Base-by-base conservation (phyloP, 495 filamentous ascomycete genomes). In the Peziza echinospora region DNA sequence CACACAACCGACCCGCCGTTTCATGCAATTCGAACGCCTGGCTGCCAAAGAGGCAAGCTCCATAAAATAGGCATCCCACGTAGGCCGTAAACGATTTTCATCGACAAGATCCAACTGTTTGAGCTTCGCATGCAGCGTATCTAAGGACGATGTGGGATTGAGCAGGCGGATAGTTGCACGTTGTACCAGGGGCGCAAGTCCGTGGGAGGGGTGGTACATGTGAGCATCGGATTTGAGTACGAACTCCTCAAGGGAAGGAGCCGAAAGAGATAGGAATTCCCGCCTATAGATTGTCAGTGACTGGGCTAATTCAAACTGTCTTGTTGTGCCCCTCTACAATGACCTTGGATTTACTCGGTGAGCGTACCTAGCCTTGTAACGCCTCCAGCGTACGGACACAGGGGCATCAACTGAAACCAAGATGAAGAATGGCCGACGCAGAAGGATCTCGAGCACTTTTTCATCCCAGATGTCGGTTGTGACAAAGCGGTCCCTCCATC, bases 41-140 rank as follows among this genome's bases (percentile, higher is more conserved):
- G 89, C 82, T 7, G 89, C 89, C 41, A 96, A 75, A 13, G 83
- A 87, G 7, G 87, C 85, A 5, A 97, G 68, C 46, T 81, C 70
- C 89, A 97, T 97, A 62, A 97, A 97, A 64, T 97, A 97, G 52
- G 83, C 72, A 62, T 97, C 89, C 89, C 89, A 97, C 48, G 71
- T 80, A n/a, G 89, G 89, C 1, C 89, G 73, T 23, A 96, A 65
- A 3, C 89, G 78, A 53, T 81, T 68, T 25, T 79, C 73, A 60
- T 89, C 74, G 9, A 80, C 68, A 25, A 96, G 68, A 54, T 89
- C 70, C 5, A 93, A 71, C 17, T 66, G 61, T 41, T 70, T 63
- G 7, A 97, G 71, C 5, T 80, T 71, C 10, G 64, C 60, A 57
- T 83, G 73, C 2, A 97, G 67, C 58, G 73, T 70, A 22, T 73